Base-by-base conservation (phyloP, 2,329 filamentous ascomycete genomes). In the Hymenoscyphus linearis region DNA sequence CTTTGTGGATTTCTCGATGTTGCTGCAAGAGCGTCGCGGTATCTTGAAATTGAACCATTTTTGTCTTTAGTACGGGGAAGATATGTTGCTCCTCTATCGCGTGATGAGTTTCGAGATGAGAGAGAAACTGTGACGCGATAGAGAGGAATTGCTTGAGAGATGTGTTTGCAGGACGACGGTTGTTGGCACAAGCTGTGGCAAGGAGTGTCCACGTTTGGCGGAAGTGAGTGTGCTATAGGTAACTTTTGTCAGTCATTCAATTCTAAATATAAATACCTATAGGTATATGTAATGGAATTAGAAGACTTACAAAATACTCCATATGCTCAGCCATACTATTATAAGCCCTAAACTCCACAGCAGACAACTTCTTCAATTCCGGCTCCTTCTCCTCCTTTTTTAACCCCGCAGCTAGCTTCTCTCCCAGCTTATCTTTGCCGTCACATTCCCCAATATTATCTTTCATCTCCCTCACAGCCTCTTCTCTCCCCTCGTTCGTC, bases 211-310 rank as follows among this genome's bases (percentile, higher is more conserved):
- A 96, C 3, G 83, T 82, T 52, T 80, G 76, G 26, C 89, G 88
- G 79, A 95, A 95, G 76, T 89, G 82, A 68, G 86, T 85, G 76
- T 95, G 90, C 86, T 90, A n/a, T n/a, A n/a, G n/a, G n/a, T n/a
- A 66, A 12, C 7, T 2, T 25, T 12, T 0, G 22, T 47, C 40
- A 47, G 40, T 47, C 2, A 4, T 13, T 12, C 18, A n/a, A 18
- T 40, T 40, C 14, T n/a, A 16, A 6, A 40, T 40, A 7, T 3
- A 22, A 9, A 10, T 47, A 10, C 40, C 3, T n/a, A 14, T 55
- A 12, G 12, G 12, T 6, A n/a, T n/a, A n/a, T n/a, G n/a, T n/a
- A n/a, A n/a, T n/a, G 16, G 40, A 16, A 35, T 13, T 2, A 9
- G 18, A 27, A 35, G 9, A 74, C 80, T 66, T 76, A 85, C 82